Percentiles rank a stretch among this genome's conserved stretches.
Conservation (phyloP, 345 rosid species). For the Murraya koenigii region DNA sequence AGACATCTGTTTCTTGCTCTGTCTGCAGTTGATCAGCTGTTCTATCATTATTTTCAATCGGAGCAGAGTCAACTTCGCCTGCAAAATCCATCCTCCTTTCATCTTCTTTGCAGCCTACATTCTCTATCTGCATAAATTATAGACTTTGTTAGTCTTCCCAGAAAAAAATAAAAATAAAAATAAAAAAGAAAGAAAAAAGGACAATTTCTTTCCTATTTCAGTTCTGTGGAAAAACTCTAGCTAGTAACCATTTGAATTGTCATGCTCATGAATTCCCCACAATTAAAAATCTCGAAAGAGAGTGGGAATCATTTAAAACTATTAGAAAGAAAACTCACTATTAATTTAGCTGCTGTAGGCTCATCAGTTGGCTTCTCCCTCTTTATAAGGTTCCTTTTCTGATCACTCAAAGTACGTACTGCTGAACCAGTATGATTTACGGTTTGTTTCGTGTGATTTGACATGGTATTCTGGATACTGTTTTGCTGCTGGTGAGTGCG, state of each 20-base stretch:
- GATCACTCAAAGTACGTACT: constrained; percentile 14
- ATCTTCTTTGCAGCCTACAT: constrained; percentile 32
- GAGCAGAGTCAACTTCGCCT: constrained; percentile 17
- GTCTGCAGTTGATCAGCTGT: constrained; percentile 25
- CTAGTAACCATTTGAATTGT: not conserved
- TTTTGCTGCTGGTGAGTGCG: constrained; percentile 13
- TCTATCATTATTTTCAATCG: constrained; percentile 7
- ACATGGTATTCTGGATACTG: constrained; percentile 21
- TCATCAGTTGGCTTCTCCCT: constrained; percentile 28
- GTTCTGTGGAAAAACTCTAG: not conserved
- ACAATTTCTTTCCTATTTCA: not conserved
- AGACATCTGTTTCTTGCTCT: constrained; percentile 33
- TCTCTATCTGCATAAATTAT: constrained; percentile 42
- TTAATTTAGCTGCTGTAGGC: constrained; percentile 8
- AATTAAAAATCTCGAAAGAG: not conserved
- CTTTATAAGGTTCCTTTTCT: constrained; percentile 19
- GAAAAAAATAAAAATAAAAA: not conserved
- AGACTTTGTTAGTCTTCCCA: not conserved
- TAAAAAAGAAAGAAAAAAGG: not conserved
- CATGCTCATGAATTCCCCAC: not conserved
- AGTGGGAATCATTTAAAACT: not conserved
- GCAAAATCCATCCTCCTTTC: constrained; percentile 25
- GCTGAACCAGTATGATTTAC: not conserved
- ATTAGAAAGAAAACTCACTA: constrained; percentile 27
- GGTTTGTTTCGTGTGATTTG: constrained; percentile 20